phyloP scores from a whole-genome alignment of 306 rosid genomes.

The Abrus pulchellus region DNA sequence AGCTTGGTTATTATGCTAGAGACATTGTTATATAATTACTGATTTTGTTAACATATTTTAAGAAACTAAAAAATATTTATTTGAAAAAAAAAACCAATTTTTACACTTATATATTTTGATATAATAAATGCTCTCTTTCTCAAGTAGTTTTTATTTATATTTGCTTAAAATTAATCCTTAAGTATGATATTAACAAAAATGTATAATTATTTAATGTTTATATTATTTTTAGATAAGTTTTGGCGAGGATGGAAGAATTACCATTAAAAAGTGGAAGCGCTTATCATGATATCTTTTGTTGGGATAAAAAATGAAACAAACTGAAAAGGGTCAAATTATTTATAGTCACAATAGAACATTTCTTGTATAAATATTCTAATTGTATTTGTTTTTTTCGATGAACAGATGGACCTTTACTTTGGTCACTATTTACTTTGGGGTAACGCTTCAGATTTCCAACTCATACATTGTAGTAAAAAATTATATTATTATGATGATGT shows the following conservation, averaged over 20 bases:
- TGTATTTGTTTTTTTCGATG: constrained; percentile 35
- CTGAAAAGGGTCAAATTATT: constrained; percentile 8
- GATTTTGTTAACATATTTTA: not conserved
- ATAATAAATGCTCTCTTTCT: too few species aligned
- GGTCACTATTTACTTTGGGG: constrained; percentile 92
- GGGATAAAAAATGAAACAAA: not conserved
- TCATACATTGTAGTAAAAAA: constrained; percentile 18
- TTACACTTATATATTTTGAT: too few species aligned
- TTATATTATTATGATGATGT: not conserved
- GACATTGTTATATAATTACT: not conserved
- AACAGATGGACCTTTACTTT: constrained; percentile 92
- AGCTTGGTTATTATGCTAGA: constrained; percentile 1
- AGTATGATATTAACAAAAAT: too few species aligned
- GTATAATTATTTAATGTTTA: too few species aligned
- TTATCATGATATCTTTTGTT: not conserved
- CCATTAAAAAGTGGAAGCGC: not conserved
- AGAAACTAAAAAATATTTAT: too few species aligned
- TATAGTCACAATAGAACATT: not conserved
- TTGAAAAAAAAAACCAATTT: too few species aligned
- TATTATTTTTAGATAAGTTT: constrained; percentile 7
- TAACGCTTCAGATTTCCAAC: constrained; percentile 51
- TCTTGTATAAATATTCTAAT: constrained; percentile 45
- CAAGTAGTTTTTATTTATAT: too few species aligned
- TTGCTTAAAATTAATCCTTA: too few species aligned
- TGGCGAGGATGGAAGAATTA: not conserved